Evolutionary conservation across 2,329 filamentous ascomycete species (phyloP), one percentile per base, ranked within the genome.

Genomic region (Pseudonectria buxi): DNA sequence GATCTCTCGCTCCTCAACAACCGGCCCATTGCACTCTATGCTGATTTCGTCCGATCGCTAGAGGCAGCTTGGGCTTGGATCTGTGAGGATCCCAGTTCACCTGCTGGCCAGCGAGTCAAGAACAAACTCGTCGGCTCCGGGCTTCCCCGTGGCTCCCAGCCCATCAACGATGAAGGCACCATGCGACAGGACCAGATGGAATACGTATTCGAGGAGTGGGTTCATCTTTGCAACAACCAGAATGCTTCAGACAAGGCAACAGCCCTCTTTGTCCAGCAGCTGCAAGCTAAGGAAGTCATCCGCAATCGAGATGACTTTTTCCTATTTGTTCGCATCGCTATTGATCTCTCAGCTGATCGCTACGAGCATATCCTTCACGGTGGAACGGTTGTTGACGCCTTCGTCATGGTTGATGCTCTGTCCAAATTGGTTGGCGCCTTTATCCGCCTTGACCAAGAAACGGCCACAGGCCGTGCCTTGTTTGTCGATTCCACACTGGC

Each of bases 151-250:
- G 57, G 63, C 7, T 45, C 56, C 43, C 56, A 42, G 71, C 45
- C 59, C 22, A 76, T 72, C 14, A 76, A 81, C 37, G 72, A 77
- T 32, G 49, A 53, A 24, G 36, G 32, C 26, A 59, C 65, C 26
- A 69, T 76, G 24, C 81, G 81, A 47, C 78, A 81, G 43, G 86
- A 94, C 43, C 87, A 95, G 58, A 78, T 94, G 63, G 87, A 94
- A 50, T 96, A 98, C 56, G 74, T 95, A 14, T 95, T 98, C 53
- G 88, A 90, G 28, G 92, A 98, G 64, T 98, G 92, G 92, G 76
- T 90, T 18, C 80, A 83, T 40, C 74, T 95, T 7, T 83, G 74
- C 64, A 83, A 83, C 59, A 86, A 87, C 50, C 74, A 79, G n/a
- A 78, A 81, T 47, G 78, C 82, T 4, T 80, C 82, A 4, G 83